Conservation (phyloP, 805 yeast genomes). For the Lipomyces spencermartinsiae region DNA sequence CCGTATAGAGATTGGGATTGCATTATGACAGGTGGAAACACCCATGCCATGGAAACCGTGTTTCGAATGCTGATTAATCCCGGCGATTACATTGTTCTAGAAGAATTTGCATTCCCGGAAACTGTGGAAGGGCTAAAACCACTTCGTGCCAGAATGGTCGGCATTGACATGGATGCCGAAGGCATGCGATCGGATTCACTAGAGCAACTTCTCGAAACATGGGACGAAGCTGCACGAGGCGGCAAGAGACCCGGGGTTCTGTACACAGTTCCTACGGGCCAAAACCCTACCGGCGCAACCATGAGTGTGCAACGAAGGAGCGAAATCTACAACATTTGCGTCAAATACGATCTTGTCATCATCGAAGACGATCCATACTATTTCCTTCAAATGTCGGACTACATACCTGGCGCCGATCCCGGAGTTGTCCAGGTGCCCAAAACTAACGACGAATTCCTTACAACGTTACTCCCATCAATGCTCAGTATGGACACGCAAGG, state of each 20-base stretch:
- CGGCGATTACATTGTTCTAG: conserved; percentile 84
- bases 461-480: conserved; percentile 76
- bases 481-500: conserved; percentile 81
- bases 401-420: conserved; percentile 47
- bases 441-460: conserved; percentile 49
- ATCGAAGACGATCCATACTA: conserved; percentile 98
- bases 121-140: conserved; percentile 84
- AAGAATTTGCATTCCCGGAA: conserved; percentile 82
- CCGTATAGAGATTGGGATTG: conserved; percentile 75
- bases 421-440: conserved; percentile 52
- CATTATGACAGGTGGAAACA: conserved; percentile 78
- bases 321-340: conserved; percentile 76
- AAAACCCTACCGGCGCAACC: conserved; percentile 96
- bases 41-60: conserved; percentile 86
- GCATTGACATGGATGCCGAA: conserved; percentile 76
- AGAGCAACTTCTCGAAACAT: conserved; percentile 63
- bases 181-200: conserved; percentile 81
- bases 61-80: conserved; percentile 78
- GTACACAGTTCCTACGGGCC: conserved; percentile 95
- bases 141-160: conserved; percentile 68
- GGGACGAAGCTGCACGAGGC: conserved; percentile 59
- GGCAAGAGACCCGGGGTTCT: conserved; percentile 78
- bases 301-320: conserved; percentile 77
- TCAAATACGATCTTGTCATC: conserved; percentile 83
- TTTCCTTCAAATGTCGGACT: conserved; percentile 90